These are phyloP conservation scores for Cylindrotheca closterium DNA, from an alignment of 108 stramenopile species.

Conservation along the genomic window DNA sequence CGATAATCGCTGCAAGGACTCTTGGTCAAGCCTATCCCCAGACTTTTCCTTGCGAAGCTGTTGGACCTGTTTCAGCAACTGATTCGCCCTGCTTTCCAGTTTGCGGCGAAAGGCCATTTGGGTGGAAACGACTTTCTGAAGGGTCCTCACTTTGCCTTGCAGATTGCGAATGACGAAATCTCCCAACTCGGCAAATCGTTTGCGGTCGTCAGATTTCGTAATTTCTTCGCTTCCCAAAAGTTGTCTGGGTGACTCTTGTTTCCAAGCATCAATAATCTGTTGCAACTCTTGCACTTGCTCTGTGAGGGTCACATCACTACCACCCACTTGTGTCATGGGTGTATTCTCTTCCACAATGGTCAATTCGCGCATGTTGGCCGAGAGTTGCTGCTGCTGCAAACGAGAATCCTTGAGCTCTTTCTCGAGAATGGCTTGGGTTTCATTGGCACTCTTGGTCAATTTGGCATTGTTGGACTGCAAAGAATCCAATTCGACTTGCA, in stretches of 20 bases:
- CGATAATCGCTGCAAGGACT: not conserved
- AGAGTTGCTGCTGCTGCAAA: not conserved
- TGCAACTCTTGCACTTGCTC: not conserved
- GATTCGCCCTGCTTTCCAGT: too few relatives aligned
- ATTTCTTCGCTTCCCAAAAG: not conserved
- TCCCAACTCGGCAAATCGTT: not conserved
- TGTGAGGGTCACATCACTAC: not conserved
- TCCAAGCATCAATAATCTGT: not conserved
- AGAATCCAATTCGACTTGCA: not conserved
- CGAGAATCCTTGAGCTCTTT: not conserved
- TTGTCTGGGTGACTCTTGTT: not conserved
- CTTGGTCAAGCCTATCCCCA: too few relatives aligned
- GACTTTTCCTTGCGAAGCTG: not conserved
- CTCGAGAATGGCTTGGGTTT: not conserved
- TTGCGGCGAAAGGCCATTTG: not conserved
- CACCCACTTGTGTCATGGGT: not conserved
- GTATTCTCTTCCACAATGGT: not conserved
- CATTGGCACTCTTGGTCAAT: not conserved
- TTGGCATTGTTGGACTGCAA: not conserved
- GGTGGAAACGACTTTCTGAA: not conserved
- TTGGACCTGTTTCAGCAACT: not conserved
- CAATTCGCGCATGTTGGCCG: not conserved
- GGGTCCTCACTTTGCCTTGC: not conserved
- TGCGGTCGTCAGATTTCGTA: not conserved
- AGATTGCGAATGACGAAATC: not conserved